These are phyloP conservation scores for Penicillium capsulatum DNA, from an alignment of 2,329 filamentous ascomycete genomes.

Conservation along the genomic window DNA sequence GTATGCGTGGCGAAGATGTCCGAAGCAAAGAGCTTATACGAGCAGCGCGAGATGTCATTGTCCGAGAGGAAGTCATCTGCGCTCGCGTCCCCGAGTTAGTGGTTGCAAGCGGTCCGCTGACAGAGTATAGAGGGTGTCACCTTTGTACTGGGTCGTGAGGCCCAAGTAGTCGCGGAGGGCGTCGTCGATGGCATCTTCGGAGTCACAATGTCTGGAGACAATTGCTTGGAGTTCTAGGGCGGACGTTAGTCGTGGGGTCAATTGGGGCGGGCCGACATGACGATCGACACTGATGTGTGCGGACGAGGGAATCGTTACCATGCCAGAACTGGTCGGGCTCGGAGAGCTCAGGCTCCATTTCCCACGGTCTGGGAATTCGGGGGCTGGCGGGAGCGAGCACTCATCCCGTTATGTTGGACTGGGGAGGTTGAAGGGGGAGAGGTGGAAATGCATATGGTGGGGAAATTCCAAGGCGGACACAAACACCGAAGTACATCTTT, in stretches of 20 bases:
- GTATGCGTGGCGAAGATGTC: slow-evolving; percentile 68
- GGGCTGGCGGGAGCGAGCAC: slow-evolving; percentile 29
- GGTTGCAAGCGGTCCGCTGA: too few species aligned
- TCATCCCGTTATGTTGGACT: slow-evolving; percentile 32
- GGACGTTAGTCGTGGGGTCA: slow-evolving; percentile 13
- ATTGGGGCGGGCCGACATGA: slow-evolving; percentile 3
- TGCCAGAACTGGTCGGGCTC: slow-evolving; percentile 86
- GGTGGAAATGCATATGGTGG: slow-evolving; percentile 21
- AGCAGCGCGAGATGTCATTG: slow-evolving; percentile 75
- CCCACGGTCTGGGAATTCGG: slow-evolving; percentile 39
- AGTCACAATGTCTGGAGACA: slow-evolving; percentile 55
- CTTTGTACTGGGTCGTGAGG: slow-evolving; percentile 69
- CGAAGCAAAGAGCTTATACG: slow-evolving; percentile 72
- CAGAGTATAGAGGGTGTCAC: slow-evolving; percentile 40
- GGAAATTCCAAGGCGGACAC: too few species aligned
- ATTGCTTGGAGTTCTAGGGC: slow-evolving; percentile 62
- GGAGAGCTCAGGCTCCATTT: slow-evolving; percentile 66
- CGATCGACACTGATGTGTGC: too few species aligned
- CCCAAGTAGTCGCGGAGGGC: slow-evolving; percentile 77
- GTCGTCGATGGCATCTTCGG: slow-evolving; percentile 72
- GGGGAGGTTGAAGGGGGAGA: slow-evolving; percentile 22
- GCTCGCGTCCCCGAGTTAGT: too few species aligned
- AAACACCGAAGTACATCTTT: too few species aligned
- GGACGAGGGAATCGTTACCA: too few species aligned
- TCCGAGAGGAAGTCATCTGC: slow-evolving; percentile 67